Evolutionary conservation across 345 rosid genomes (phyloP).

Genomic region (Aquilaria yunnanensis): DNA sequence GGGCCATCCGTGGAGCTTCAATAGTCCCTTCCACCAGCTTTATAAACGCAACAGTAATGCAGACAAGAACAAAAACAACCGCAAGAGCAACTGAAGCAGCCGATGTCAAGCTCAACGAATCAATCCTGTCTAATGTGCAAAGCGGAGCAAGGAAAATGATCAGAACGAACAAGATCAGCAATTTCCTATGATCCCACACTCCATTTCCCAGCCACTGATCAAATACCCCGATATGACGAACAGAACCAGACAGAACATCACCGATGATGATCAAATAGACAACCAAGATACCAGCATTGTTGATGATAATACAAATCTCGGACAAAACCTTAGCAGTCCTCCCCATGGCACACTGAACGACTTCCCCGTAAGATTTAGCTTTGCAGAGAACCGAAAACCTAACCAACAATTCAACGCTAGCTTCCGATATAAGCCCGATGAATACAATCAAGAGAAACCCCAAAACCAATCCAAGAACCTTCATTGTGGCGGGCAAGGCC

Average conservation of each 20-base stretch:
- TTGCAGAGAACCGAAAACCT: conserved; percentile 66
- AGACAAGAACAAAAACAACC: conserved; percentile 77
- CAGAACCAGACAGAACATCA: conserved; percentile 89
- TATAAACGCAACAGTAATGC: conserved; percentile 56
- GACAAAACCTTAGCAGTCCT: conserved; percentile 72
- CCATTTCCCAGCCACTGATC: conserved; percentile 96
- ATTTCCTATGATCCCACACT: conserved; percentile 87
- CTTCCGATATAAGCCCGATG: conserved; percentile 79
- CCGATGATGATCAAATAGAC: conserved; percentile 92
- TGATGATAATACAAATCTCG: conserved; percentile 84
- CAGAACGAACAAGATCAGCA: conserved; percentile 60
- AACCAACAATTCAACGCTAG: conserved; percentile 75
- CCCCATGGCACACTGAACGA: conserved; percentile 78
- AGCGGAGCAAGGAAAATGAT: conserved; percentile 81
- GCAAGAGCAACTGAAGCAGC: conserved; percentile 96
- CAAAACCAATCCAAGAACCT: conserved; percentile 73
- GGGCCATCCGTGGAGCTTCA: conserved; percentile 65
- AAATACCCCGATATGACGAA: conserved; percentile 78
- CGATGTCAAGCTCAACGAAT: conserved; percentile 79
- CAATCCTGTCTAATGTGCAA: conserved; percentile 73
- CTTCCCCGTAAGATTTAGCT: conserved; percentile 80
- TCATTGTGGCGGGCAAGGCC: conserved; percentile 98
- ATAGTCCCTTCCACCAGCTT: conserved; percentile 84
- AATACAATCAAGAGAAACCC: conserved; percentile 63
- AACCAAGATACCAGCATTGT: conserved; percentile 89